These are phyloP conservation scores for Medicago lupulina DNA, from an alignment of 306 rosid species.

Conservation along the genomic window DNA sequence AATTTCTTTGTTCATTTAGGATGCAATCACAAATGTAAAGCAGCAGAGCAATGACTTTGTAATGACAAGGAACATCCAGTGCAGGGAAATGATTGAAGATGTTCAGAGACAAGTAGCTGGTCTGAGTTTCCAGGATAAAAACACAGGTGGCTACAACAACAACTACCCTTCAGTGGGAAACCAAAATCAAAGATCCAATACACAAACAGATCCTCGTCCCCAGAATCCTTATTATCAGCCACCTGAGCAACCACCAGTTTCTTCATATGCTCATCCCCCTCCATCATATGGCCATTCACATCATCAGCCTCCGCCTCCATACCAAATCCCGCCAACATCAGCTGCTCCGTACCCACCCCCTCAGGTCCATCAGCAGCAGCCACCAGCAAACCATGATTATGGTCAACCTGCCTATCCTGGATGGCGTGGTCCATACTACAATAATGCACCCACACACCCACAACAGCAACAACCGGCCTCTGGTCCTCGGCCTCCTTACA, in stretches of 20 bases:
- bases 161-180: slow-evolving; percentile 64
- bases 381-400: slow-evolving; percentile 72
- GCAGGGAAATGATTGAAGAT: slow-evolving; percentile 96
- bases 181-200: slow-evolving; percentile 66
- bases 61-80: slow-evolving; percentile 97
- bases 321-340: slow-evolving; percentile 67
- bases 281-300: slow-evolving; percentile 64
- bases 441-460: slow-evolving; percentile 67
- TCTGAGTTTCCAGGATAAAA: slow-evolving; percentile 87
- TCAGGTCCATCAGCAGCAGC: slow-evolving; percentile 73
- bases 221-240: slow-evolving; percentile 75
- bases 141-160: slow-evolving; percentile 51
- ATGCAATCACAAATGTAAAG: slow-evolving; percentile 89
- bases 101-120: slow-evolving; percentile 92
- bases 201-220: slow-evolving; percentile 71
- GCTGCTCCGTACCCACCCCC: slow-evolving; percentile 66
- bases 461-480: slow-evolving; percentile 77
- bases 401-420: slow-evolving; percentile 98
- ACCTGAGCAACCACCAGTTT: slow-evolving; percentile 66
- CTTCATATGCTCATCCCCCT: slow-evolving; percentile 64
- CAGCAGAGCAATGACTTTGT: slow-evolving; percentile 96
- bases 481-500: slow-evolving; percentile 85
- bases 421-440: slow-evolving; percentile 94
- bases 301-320: slow-evolving; percentile 71
- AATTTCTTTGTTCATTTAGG: slow-evolving; percentile 59